A percentile compares a stretch with the other conserved stretches of the same genome.
These are phyloP conservation scores for Codiaeum variegatum DNA, from an alignment of 441 rosid genomes.

Conservation along the genomic window DNA sequence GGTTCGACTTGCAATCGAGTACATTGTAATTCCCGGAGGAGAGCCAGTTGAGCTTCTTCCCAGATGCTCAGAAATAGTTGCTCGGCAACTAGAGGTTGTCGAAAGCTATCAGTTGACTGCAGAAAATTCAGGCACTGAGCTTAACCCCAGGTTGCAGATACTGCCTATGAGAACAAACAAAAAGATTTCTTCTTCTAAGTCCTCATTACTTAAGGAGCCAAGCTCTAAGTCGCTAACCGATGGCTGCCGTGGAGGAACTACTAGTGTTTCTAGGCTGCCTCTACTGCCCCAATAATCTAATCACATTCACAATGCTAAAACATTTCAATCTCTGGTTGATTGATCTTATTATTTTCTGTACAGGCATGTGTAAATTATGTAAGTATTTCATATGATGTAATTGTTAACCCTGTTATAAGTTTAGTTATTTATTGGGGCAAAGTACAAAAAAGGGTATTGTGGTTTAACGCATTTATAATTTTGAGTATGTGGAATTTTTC, in stretches of 20 bases:
- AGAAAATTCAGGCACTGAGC: slow-evolving; percentile 80
- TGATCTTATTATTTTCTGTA: slow-evolving; percentile 22
- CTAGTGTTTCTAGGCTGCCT: slow-evolving; percentile 58
- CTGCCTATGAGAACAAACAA: slow-evolving; percentile 64
- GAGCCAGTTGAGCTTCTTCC: slow-evolving; percentile 98
- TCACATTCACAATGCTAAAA: slow-evolving; percentile 11
- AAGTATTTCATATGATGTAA: slow-evolving; percentile 3
- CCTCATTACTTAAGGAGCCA: slow-evolving; percentile 20
- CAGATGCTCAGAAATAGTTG: slow-evolving; percentile 72
- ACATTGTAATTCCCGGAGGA: slow-evolving; percentile 91
- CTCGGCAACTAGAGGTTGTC: slow-evolving; percentile 80
- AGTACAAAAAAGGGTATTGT: no score
- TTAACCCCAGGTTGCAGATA: slow-evolving; percentile 79
- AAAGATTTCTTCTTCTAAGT: slow-evolving; percentile 33
- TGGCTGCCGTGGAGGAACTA: slow-evolving; percentile 34
- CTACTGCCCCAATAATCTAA: slow-evolving; percentile 55
- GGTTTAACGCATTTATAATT: no score
- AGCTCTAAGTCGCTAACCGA: slow-evolving; percentile 25
- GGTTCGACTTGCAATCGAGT: slow-evolving; percentile 88
- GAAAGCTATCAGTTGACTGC: slow-evolving; percentile 81
- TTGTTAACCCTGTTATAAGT: slow-evolving; percentile 12
- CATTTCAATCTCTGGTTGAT: slow-evolving; percentile 8
- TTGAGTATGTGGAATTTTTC: no score
- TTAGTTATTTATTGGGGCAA: slow-evolving; percentile 4
- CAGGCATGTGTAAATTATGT: slow-evolving; percentile 15